These are phyloP conservation scores for Aspergillus ibericus DNA, from an alignment of 2,329 filamentous ascomycete species.

Conservation along the genomic window DNA sequence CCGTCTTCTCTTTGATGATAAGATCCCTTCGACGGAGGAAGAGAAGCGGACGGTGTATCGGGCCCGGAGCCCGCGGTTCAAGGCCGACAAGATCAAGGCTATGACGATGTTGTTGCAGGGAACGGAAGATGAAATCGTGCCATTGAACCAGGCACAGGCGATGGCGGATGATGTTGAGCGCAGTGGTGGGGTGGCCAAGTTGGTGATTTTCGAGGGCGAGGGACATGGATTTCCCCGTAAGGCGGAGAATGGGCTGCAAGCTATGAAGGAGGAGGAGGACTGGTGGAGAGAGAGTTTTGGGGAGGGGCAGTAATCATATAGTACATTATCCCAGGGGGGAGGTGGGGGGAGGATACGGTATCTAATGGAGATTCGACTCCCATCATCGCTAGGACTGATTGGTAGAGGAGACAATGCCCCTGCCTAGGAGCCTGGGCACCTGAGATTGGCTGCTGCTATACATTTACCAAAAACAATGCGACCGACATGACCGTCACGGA, in stretches of 20 bases:
- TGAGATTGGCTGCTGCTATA: too few species aligned
- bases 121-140: constrained; percentile 57
- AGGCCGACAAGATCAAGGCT: constrained; percentile 50
- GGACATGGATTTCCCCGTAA: constrained; percentile 46
- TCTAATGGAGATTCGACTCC: too few species aligned
- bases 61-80: constrained; percentile 52
- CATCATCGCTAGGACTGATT: too few species aligned
- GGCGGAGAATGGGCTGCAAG: background rate
- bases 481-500: too few species aligned
- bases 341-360: too few species aligned
- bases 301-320: background rate
- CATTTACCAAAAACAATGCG: too few species aligned
- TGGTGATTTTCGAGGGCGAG: constrained; percentile 52
- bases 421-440: too few species aligned
- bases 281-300: background rate
- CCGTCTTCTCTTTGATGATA: constrained; percentile 44
- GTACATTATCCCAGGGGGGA: background rate
- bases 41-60: constrained; percentile 34
- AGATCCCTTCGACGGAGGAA: constrained; percentile 42
- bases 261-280: background rate
- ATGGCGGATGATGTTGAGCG: constrained; percentile 51
- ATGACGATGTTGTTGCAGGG: constrained; percentile 61
- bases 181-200: constrained; percentile 47
- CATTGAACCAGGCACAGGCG: constrained; percentile 55
- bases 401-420: too few species aligned